Conservation (phyloP, 2,329 filamentous ascomycete species). For the Diaporthe australafricana region DNA sequence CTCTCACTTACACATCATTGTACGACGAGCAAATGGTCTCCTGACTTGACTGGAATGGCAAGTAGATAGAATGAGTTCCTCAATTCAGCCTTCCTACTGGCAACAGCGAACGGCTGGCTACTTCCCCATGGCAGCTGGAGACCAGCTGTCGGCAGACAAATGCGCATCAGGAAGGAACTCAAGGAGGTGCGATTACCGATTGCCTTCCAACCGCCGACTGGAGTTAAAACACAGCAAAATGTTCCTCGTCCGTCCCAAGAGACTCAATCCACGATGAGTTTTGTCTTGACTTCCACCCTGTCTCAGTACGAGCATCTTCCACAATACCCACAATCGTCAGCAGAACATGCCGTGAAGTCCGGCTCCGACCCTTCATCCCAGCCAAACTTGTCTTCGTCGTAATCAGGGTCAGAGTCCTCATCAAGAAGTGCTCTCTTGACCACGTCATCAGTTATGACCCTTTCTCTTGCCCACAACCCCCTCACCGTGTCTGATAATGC, state of each 20-base stretch:
- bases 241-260: background rate
- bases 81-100: background rate
- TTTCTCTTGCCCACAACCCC: slow-evolving; percentile 40
- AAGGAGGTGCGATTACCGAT: too few species aligned
- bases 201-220: background rate
- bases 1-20: background rate
- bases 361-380: slow-evolving; percentile 29
- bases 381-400: slow-evolving; percentile 18
- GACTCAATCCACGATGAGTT: too few species aligned
- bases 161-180: background rate
- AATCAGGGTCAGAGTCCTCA: background rate
- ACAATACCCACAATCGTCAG: slow-evolving; percentile 42
- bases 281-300: background rate
- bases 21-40: background rate
- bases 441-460: background rate
- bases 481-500: slow-evolving; percentile 44
- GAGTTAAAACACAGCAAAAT: background rate
- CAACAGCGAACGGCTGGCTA: background rate
- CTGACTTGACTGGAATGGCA: too few species aligned
- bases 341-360: slow-evolving; percentile 42
- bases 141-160: slow-evolving; percentile 2
- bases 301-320: slow-evolving; percentile 40
- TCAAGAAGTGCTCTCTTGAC: background rate
- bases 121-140: background rate
- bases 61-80: too few species aligned